These are phyloP conservation scores for Monilinia aucupariae DNA, from an alignment of 2,329 filamentous ascomycete genomes.

Conservation along the genomic window DNA sequence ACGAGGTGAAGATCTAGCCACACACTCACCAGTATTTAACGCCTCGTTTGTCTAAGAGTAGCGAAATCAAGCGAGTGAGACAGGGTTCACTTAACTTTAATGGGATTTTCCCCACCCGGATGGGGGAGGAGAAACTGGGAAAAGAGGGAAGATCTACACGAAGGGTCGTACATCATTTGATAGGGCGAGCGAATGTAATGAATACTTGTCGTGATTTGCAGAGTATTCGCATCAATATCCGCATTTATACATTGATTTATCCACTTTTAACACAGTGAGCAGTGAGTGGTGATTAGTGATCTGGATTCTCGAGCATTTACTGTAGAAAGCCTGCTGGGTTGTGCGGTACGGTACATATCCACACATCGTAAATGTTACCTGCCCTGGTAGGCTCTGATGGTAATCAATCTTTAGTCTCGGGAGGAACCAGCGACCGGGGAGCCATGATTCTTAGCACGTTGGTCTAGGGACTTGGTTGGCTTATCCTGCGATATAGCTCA, in stretches of 20 bases:
- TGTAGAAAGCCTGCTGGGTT: neutral
- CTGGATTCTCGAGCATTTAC: neutral
- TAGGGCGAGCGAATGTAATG: neutral
- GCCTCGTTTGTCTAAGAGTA: constrained; percentile 15
- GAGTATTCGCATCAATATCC: neutral
- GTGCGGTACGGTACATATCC: neutral
- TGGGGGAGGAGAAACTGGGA: constrained; percentile 4
- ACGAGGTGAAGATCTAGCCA: constrained; percentile 13
- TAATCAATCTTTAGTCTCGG: constrained; percentile 14
- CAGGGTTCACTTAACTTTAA: constrained; percentile 7
- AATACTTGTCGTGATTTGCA: neutral
- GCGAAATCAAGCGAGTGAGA: constrained; percentile 13
- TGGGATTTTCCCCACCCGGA: constrained; percentile 7
- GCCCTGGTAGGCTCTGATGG: neutral
- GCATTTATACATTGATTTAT: neutral
- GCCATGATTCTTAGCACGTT: constrained; percentile 5
- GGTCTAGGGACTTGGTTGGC: constrained; percentile 9
- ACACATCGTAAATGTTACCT: constrained; percentile 1
- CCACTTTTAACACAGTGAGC: constrained; percentile 2
- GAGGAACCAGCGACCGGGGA: neutral
- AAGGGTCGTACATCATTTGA: constrained; percentile 1
- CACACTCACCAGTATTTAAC: neutral
- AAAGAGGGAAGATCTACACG: constrained; percentile 6
- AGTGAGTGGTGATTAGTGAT: neutral
- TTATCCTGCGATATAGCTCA: constrained; percentile 8